Conservation (phyloP, 768 basidiomycete genomes). For the Amanita polypyramis region DNA sequence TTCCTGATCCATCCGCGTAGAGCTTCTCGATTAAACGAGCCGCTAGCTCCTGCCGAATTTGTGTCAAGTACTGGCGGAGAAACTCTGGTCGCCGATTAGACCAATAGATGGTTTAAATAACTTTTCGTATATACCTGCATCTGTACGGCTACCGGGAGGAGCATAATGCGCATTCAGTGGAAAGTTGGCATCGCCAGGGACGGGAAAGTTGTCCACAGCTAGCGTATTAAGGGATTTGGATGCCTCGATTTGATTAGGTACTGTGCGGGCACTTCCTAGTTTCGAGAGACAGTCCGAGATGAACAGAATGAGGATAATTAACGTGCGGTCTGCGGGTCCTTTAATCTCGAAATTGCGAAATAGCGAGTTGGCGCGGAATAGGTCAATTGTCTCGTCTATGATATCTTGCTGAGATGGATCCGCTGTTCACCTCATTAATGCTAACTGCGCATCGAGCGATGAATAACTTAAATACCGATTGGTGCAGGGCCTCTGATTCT, state of each 20-base stretch:
- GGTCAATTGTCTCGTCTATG: conserved; percentile 90
- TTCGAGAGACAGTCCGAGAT: conserved; percentile 95
- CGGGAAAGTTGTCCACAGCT: conserved; percentile 85
- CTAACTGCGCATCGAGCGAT: conserved; percentile 7
- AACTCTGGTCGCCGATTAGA: conserved; percentile 44
- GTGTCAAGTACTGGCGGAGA: conserved; percentile 83
- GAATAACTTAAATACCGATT: conserved; percentile 35
- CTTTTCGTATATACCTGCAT: conserved; percentile 50
- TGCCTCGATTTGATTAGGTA: conserved; percentile 75
- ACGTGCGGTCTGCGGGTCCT: conserved; percentile 87
- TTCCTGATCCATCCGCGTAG: conserved; percentile 88
- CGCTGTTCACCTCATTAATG: conserved; percentile 32
- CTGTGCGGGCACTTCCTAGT: conserved; percentile 61
- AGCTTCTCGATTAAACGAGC: conserved; percentile 77
- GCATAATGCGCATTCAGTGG: conserved; percentile 89
- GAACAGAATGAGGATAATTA: conserved; percentile 96
- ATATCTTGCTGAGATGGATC: conserved; percentile 78
- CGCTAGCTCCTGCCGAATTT: conserved; percentile 89
- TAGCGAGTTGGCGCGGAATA: conserved; percentile 97
- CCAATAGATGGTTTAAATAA: not conserved
- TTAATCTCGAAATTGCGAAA: conserved; percentile 99
- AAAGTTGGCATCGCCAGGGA: conserved; percentile 96
- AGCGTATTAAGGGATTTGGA: conserved; percentile 82
- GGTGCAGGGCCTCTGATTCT: conserved; percentile 90
- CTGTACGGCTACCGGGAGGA: conserved; percentile 60